Evolutionary conservation across 2,329 filamentous ascomycete species (phyloP), one percentile per base, ranked within the genome.

Genomic region (Fusarium luffae): DNA sequence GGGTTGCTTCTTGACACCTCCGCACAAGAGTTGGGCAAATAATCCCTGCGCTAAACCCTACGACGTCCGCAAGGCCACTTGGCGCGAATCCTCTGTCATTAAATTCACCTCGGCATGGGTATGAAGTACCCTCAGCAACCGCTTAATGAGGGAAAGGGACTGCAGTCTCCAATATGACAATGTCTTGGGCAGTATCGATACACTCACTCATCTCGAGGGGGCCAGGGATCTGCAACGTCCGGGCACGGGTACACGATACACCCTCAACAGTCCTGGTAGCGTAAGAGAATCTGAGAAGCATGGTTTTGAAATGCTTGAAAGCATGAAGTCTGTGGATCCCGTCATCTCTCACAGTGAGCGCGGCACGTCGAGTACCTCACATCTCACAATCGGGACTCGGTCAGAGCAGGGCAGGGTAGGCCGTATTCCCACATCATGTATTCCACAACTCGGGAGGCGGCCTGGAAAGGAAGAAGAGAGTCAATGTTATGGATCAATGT

Each of bases 21-120:
- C 70, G 61, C 9, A 56, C 70, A 13, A 66, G 61, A 12, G 68
- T 58, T 7, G 72, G 70, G 16, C 70, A 60, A 14, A 64, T 63
- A 25, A 73, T 74, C 19, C 72, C 72, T 50, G 51, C 71, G 32
- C 34, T 62, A 40, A 72, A 74, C 6, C 63, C 70, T 74, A 72
- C 5, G 69, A 74, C 28, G 61, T 70, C 27, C 70, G 63, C 16
- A 72, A 54, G 13, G 64, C 72, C 55, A 74, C 59, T 54, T 66
- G 67, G 54, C 55, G 58, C 40, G 73, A 59, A 13, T 60, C 41
- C 23, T 67, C 63, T 43, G 50, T 63, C 44, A 74, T 44, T n/a
- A 47, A 56, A 11, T 63, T 49, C 50, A 75, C 63, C 34, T 70
- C 54, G 7, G 66, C 55, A 43, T 71, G 64, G 32, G 62, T 65